Evolutionary conservation across 768 basidiomycete genomes (phyloP), one percentile per base, ranked within the genome.

Genomic region (Trametes cinnabarina): DNA sequence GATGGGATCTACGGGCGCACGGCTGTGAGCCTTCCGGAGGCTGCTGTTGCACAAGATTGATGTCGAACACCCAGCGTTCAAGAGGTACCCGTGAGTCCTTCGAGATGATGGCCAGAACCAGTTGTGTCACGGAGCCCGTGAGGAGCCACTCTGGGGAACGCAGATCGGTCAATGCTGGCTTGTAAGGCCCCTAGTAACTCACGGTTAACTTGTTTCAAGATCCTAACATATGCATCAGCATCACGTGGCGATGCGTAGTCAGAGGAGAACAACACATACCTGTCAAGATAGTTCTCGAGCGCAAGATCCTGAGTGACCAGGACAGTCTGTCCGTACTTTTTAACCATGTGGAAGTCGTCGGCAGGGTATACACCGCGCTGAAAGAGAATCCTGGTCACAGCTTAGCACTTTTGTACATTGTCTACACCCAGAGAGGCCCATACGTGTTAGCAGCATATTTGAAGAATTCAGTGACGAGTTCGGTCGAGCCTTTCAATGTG

Each of bases 281-380:
- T 84, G 53, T 90, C 86, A n/a, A 98, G 82, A 69, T 99, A 98
- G 68, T 88, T 92, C 69, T 98, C 93, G 47, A 99, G 76, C 3
- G 90, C 89, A 46, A 94, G 85, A 65, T 99, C 96, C 63, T 94
- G 90, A 0, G 95, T 97, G 7, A 98, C 89, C 23, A 98, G 81
- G 51, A 99, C 91, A 0, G 93, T 94, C 69, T 98, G 87, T 0
- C 97, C 96, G 65, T 98, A 99, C 72, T 98, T 99, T 74, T 98
- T 99, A 58, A 99, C 96, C 92, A 97, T 95, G 69, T 93, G 90
- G 71, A 99, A 99, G 76, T 99, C 97, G 72, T 98, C 97, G 0
- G 92, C 87, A 2, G 97, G 97, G 71, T 98, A 99, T 19, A 99
- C 90, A 57, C 93, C 94, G 42, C 97, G 82, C 75, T 98, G 95